Evolutionary conservation across 768 basidiomycete species (phyloP), one percentile per base, ranked within the genome.

Genomic region (Coprinellus micaceus): DNA sequence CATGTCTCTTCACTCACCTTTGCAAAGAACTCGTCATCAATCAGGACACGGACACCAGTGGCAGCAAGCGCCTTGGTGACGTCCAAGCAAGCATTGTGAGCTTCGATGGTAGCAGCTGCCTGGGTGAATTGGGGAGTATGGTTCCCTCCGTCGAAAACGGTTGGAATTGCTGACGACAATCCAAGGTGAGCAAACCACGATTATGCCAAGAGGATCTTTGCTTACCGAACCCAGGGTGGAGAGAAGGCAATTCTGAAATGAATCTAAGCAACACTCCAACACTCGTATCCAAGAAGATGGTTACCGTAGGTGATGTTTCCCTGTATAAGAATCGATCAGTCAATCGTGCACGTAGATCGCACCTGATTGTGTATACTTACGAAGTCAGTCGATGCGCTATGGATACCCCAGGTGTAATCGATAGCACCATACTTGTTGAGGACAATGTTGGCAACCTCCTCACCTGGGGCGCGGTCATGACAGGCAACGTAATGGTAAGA

Each of bases 361-460:
- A 26, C 37, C 33, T 46, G 7, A 22, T 5, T 33, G 6, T 33
- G 19, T 43, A 19, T 7, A 72, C 87, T 74, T 62, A 91, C 91
- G 60, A 93, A 92, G 66, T 92, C 91, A 2, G 91, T 92, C 4
- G 89, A 92, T 12, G 88, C 90, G 44, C 77, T 78, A 4, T 74
- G 70, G 61, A 87, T 87, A 43, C 89, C 85, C 77, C 82, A 84
- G 58, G 81, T 78, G 63, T 84, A 81, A 65, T 87, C 84, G 53
- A 87, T 75, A 2, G 70, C 69, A 0, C 86, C 88, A 56, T 84
- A 87, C 53, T 82, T 82, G 58, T 80, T 83, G 17, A 77, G 69
- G 30, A 83, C 77, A 37, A 88, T 75, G 47, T 80, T 78, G 0
- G 82, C 82, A 29, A 89, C 84, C 64, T 88, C 86, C 13, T 74